These are phyloP conservation scores for Lepidium aucheri DNA, from an alignment of 345 rosid species.

Conservation along the genomic window DNA sequence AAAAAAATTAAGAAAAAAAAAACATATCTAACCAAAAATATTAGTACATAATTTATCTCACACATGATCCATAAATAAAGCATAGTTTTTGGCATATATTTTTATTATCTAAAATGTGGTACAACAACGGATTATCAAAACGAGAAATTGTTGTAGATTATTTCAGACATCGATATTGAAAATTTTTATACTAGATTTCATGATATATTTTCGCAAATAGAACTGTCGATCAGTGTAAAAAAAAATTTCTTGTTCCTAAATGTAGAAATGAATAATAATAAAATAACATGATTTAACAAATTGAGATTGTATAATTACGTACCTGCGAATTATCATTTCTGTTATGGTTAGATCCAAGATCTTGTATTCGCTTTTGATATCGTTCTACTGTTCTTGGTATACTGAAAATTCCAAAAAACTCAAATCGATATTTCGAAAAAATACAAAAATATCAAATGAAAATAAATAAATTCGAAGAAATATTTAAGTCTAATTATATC, in stretches of 20 bases:
- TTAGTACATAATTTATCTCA: no score
- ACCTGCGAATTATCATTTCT: slow-evolving; percentile 40
- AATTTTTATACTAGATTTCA: not conserved
- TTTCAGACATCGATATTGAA: not conserved
- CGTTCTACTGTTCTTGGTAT: slow-evolving; percentile 58
- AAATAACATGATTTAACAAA: not conserved
- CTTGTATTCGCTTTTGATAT: slow-evolving; percentile 55
- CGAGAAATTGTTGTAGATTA: not conserved
- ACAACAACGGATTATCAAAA: not conserved
- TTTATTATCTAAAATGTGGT: not conserved
- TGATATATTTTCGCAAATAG: not conserved
- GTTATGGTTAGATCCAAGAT: slow-evolving; percentile 34
- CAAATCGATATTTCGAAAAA: not conserved
- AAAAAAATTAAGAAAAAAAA: no score
- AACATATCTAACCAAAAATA: no score
- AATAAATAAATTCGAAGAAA: not conserved
- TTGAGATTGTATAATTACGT: not conserved
- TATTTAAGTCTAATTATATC: not conserved
- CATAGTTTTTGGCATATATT: not conserved
- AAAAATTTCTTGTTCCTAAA: not conserved
- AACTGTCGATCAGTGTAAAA: not conserved
- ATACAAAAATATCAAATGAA: not conserved
- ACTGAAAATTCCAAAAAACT: slow-evolving; percentile 25
- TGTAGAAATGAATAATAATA: not conserved
- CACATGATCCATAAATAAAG: not conserved